Evolutionary conservation across 768 basidiomycete genomes (phyloP), one percentile per base, ranked within the genome.

Genomic region (Auricularia heimuer): DNA sequence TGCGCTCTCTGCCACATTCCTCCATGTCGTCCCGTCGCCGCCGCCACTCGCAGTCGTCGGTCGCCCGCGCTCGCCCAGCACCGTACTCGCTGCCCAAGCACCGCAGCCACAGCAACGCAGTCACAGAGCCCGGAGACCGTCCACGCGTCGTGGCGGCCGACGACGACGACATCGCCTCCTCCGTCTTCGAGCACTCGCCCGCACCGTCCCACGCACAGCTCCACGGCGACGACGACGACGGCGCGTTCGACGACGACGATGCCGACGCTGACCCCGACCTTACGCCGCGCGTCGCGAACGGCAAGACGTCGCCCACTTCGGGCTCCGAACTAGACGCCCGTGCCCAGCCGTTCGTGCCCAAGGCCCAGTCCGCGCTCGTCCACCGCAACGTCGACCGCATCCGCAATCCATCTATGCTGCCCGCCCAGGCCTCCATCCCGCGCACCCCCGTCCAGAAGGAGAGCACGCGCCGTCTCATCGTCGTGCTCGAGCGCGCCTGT

Each of bases 401-500:
- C 29, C 62, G 63, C 54, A 72, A 73, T 62, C 73, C 73, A 4
- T 67, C 69, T 11, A 65, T 74, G 44, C 71, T 77, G 29, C 78
- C 78, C 44, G 66, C 73, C n/a, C 73, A 74, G 64, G 75, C 78
- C 12, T 71, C 70, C 35, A 71, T 75, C 34, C 78, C 78, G 14
- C 65, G 69, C 66, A 76, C 77, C n/a, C 70, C 71, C 33, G 73
- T 71, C 24, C 77, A 78, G 64, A 79, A 79, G 72, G 78, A 80
- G 65, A 72, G 70, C 62, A 77, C 76, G 4, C 71, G 94, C 34
- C 78, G 89, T 62, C 80, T 99, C 18, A 97, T 89, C 67, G 95
- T 99, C 61, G 82, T 99, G 10, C 79, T 99, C 54, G 91, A 92
- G 73, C 89, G 95, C 72, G 96, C 97, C 0, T 99, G 97, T 73